Percentiles rank a stretch among this genome's conserved stretches.
Conservation (phyloP, 2,329 filamentous ascomycete species). For the Neobulgaria alba region DNA sequence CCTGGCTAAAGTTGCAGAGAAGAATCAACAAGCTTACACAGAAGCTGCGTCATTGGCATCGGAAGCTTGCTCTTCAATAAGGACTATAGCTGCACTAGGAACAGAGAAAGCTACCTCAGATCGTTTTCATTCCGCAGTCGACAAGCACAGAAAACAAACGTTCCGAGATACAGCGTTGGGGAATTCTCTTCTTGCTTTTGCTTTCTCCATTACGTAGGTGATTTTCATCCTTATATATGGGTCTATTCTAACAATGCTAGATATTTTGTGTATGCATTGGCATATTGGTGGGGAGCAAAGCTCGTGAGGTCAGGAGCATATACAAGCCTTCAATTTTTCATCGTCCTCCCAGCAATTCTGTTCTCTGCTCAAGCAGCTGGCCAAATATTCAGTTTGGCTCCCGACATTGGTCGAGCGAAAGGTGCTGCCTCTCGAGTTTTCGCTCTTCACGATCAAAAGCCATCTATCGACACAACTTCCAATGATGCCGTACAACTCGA, state of each 20-base stretch:
- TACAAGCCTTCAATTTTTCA: constrained; percentile 61
- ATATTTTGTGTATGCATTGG: constrained; percentile 64
- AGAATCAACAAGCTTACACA: constrained; percentile 56
- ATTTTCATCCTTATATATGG: too few species aligned
- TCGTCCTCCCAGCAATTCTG: constrained; percentile 62
- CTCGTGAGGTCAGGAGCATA: constrained; percentile 59
- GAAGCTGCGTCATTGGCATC: constrained; percentile 56
- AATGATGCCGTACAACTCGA: background rate
- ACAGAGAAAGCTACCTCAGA: constrained; percentile 42
- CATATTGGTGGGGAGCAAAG: constrained; percentile 73
- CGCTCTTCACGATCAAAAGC: constrained; percentile 36
- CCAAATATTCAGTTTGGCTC: constrained; percentile 66
- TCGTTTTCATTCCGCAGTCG: constrained; percentile 44
- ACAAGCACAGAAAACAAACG: constrained; percentile 45
- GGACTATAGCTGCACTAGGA: constrained; percentile 50
- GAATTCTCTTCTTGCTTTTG: constrained; percentile 52
- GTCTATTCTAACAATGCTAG: too few species aligned
- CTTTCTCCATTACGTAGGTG: constrained; percentile 30
- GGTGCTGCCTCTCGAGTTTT: constrained; percentile 51
- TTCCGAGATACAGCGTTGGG: constrained; percentile 39
- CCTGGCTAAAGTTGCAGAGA: constrained; percentile 52
- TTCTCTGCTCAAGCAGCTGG: constrained; percentile 66
- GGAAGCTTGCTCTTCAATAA: constrained; percentile 59
- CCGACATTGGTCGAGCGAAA: constrained; percentile 62
- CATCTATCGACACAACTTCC: constrained; percentile 27